Evolutionary conservation across 2,329 filamentous ascomycete species (phyloP).

Genomic region (Shiraia bambusicola): DNA sequence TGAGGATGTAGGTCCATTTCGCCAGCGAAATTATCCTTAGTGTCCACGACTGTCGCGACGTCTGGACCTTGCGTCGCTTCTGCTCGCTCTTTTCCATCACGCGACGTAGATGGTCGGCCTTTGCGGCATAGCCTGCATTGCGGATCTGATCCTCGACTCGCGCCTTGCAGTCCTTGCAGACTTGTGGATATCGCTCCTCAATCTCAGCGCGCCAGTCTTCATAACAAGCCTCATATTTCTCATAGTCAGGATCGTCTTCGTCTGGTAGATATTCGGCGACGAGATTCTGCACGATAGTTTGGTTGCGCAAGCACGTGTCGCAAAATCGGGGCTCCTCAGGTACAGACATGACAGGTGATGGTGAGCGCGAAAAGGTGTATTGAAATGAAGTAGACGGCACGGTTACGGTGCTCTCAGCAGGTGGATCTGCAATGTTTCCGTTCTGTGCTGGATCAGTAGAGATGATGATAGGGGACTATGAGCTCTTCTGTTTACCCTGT

Average conservation of each 20-base stretch:
- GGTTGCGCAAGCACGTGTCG: slow-evolving; percentile 81
- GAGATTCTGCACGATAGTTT: slow-evolving; percentile 73
- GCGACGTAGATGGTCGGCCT: slow-evolving; percentile 75
- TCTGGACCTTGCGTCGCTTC: slow-evolving; percentile 20
- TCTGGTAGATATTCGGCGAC: slow-evolving; percentile 78
- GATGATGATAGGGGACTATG: slow-evolving; percentile 1
- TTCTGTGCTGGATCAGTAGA: slow-evolving; percentile 56
- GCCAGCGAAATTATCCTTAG: slow-evolving; percentile 51
- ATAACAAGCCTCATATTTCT: slow-evolving; percentile 66
- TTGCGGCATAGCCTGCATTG: slow-evolving; percentile 75
- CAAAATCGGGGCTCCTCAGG: slow-evolving; percentile 60
- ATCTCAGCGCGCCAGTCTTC: slow-evolving; percentile 70
- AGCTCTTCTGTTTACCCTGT: slow-evolving; percentile 61
- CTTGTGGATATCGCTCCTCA: slow-evolving; percentile 83
- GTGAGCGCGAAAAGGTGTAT: slow-evolving; percentile 29
- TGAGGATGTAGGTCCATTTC: slow-evolving; percentile 44
- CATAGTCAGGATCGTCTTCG: slow-evolving; percentile 66
- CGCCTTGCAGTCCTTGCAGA: slow-evolving; percentile 79
- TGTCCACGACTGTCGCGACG: slow-evolving; percentile 47
- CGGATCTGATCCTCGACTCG: slow-evolving; percentile 70
- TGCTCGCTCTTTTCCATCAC: slow-evolving; percentile 64
- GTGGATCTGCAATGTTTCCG: slow-evolving; percentile 88
- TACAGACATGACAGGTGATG: slow-evolving; percentile 24
- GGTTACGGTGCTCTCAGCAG: slow-evolving; percentile 52
- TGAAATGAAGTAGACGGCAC: slow-evolving; percentile 22